These are phyloP conservation scores for Coniella lustricola DNA, from an alignment of 2,329 filamentous ascomycete species.

Conservation along the genomic window DNA sequence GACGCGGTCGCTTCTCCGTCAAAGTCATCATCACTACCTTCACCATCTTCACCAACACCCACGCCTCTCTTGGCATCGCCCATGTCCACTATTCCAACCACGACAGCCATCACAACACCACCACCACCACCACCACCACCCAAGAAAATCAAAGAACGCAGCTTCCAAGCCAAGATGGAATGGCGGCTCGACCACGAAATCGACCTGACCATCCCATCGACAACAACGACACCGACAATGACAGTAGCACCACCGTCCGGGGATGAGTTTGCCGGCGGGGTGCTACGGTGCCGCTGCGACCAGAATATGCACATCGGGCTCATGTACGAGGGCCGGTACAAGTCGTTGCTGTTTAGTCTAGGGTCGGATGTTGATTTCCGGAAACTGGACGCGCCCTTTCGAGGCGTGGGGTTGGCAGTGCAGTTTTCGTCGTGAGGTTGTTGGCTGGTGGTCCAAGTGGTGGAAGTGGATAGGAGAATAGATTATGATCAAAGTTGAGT, in stretches of 20 bases:
- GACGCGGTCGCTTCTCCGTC: too few species aligned
- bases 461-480: neutral
- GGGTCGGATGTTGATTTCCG: constrained; percentile 79
- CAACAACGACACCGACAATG: constrained; percentile 21
- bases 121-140: constrained; percentile 15
- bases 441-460: neutral
- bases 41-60: too few species aligned
- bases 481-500: too few species aligned
- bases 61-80: too few species aligned
- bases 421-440: constrained; percentile 69
- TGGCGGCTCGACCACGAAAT: constrained; percentile 38
- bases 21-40: too few species aligned
- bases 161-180: constrained; percentile 42
- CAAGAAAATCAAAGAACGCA: constrained; percentile 27
- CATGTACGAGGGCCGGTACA: constrained; percentile 87
- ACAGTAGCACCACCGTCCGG: constrained; percentile 7
- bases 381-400: constrained; percentile 68
- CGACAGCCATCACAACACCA: too few species aligned
- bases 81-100: too few species aligned
- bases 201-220: constrained; percentile 16
- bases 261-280: constrained; percentile 42
- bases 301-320: constrained; percentile 81
- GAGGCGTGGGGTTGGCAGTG: constrained; percentile 69
- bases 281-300: constrained; percentile 83
- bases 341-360: constrained; percentile 86